Percentiles rank a stretch among this genome's conserved stretches.
phyloP scores from a whole-genome alignment of 306 rosid genomes.

The Neltuma alba region DNA sequence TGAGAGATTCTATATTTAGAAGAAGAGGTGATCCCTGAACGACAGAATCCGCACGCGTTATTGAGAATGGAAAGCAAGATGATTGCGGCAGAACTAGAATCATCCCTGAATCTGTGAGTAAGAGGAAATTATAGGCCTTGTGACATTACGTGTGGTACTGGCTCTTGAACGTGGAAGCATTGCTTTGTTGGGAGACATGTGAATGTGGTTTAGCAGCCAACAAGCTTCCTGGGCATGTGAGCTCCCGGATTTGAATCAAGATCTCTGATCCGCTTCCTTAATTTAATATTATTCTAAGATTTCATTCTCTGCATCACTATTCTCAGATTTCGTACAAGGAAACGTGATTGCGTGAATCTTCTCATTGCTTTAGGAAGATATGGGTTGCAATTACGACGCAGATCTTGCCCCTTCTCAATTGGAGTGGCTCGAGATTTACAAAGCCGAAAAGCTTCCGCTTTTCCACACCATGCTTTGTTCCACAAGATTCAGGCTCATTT shows the following conservation, averaged over 20 bases:
- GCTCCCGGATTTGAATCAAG: not conserved
- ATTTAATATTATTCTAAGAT: not conserved
- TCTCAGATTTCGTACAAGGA: not conserved
- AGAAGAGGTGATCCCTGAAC: too few relatives aligned
- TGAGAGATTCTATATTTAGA: too few relatives aligned
- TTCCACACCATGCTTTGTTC: too few relatives aligned
- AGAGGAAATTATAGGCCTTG: not conserved
- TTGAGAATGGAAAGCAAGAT: not conserved
- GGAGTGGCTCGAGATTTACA: too few relatives aligned
- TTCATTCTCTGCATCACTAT: not conserved
- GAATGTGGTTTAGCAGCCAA: not conserved
- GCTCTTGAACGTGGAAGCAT: not conserved
- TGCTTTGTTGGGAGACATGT: conserved; percentile 1
- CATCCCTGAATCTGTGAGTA: not conserved
- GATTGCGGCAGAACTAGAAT: not conserved
- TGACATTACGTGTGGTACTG: not conserved
- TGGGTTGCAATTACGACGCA: not conserved
- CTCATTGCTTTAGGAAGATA: not conserved
- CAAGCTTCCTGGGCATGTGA: not conserved
- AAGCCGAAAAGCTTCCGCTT: not conserved
- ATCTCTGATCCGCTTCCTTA: not conserved
- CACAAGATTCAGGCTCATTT: too few relatives aligned
- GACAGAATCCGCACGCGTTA: not conserved
- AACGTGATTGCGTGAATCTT: not conserved
- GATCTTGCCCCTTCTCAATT: too few relatives aligned